phyloP scores from a whole-genome alignment of 2,329 filamentous ascomycete species.

The Elsinoe batatas region DNA sequence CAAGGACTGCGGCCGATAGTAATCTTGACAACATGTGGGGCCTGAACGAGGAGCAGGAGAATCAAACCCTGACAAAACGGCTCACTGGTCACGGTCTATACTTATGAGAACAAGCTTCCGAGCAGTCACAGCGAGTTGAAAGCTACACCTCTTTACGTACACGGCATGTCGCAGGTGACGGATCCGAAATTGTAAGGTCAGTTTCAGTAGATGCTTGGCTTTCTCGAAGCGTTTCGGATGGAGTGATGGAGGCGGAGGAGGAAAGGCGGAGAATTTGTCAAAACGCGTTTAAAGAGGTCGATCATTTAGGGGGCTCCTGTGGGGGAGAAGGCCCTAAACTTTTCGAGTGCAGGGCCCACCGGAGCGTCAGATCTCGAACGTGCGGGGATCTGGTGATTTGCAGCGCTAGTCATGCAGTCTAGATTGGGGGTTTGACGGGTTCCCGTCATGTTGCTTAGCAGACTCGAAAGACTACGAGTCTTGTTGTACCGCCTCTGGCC shows the following conservation, averaged over 20 bases:
- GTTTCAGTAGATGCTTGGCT: conserved; percentile 5
- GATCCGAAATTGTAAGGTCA: conserved; percentile 11
- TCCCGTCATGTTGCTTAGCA: not conserved
- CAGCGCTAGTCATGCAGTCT: conserved; percentile 7
- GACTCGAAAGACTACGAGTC: not conserved
- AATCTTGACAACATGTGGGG: not conserved
- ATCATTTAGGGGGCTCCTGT: not conserved
- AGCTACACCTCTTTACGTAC: not conserved
- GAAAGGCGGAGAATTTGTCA: conserved; percentile 3
- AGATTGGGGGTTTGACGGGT: not conserved
- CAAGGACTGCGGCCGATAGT: not conserved
- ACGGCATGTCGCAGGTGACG: not conserved
- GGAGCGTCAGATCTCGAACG: not conserved
- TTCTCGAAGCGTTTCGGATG: conserved; percentile 1
- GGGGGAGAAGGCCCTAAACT: not conserved
- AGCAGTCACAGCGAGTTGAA: not conserved
- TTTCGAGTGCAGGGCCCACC: not conserved
- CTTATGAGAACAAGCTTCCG: not conserved
- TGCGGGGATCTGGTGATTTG: not conserved
- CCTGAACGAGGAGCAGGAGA: not conserved
- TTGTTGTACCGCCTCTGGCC: not conserved
- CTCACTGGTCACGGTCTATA: not conserved
- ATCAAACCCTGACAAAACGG: not conserved
- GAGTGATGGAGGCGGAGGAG: conserved; percentile 1
- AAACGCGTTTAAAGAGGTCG: not conserved